phyloP scores from a whole-genome alignment of 495 filamentous ascomycete genomes.

The Aspergillus kassunensis region DNA sequence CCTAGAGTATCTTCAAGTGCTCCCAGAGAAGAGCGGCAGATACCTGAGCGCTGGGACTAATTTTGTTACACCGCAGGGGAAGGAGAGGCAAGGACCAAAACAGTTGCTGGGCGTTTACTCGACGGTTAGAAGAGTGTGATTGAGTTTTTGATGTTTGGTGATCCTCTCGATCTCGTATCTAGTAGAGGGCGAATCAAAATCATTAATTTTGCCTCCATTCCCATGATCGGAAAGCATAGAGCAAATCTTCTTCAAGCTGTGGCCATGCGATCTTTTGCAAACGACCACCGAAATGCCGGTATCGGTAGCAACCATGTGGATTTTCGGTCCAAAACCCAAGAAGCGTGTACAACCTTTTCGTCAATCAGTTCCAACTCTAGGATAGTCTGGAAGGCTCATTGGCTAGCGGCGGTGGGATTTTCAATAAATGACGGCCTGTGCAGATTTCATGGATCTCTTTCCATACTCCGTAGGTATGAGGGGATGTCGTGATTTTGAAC shows the following conservation, averaged over 20 bases:
- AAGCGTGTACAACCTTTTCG: slow-evolving; percentile 3
- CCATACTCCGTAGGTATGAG: too few relatives aligned
- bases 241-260: slow-evolving; percentile 5
- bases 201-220: not conserved
- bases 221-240: not conserved
- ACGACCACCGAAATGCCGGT: not conserved
- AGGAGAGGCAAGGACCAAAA: not conserved
- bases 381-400: slow-evolving; percentile 1
- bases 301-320: slow-evolving; percentile 1
- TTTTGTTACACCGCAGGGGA: not conserved
- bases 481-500: too few relatives aligned
- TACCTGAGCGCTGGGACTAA: not conserved
- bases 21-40: too few relatives aligned
- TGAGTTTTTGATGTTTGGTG: not conserved
- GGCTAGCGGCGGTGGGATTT: slow-evolving; percentile 9
- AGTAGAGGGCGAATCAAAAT: not conserved
- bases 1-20: not conserved
- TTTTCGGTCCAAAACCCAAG: slow-evolving; percentile 7
- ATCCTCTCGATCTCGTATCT: not conserved
- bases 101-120: not conserved
- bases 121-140: not conserved
- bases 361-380: slow-evolving; percentile 6
- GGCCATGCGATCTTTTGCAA: not conserved
- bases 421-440: not conserved
- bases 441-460: not conserved